These are phyloP conservation scores for Acidomyces sp. DNA, from an alignment of 495 filamentous ascomycete genomes.

Conservation along the genomic window DNA sequence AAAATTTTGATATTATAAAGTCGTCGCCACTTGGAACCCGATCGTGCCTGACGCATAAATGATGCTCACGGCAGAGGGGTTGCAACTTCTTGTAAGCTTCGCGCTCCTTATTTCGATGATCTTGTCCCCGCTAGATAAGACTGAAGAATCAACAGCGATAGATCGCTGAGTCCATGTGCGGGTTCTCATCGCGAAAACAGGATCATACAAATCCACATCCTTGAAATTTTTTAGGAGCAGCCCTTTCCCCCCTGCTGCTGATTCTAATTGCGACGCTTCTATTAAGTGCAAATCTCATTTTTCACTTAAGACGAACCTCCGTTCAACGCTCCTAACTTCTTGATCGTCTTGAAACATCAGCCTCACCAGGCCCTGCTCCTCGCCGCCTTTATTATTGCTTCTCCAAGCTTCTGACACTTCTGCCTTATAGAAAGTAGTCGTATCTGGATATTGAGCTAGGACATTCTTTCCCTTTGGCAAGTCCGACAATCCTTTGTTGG, in stretches of 20 bases:
- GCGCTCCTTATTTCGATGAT: too few species aligned
- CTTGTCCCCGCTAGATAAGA: too few species aligned
- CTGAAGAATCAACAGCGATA: too few species aligned
- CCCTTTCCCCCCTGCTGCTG: too few species aligned
- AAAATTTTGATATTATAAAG: too few species aligned
- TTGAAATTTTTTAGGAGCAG: background rate
- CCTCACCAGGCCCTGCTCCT: constrained; percentile 22
- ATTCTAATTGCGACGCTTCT: too few species aligned
- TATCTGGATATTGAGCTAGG: constrained; percentile 55
- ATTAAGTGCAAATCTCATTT: background rate
- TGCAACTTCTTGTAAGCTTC: too few species aligned
- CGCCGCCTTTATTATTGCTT: background rate
- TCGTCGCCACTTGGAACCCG: too few species aligned
- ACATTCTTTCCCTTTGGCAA: constrained; percentile 24
- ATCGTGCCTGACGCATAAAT: too few species aligned
- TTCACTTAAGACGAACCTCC: constrained; percentile 19
- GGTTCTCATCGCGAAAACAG: too few species aligned
- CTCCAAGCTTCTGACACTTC: constrained; percentile 44
- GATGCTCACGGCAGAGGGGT: too few species aligned
- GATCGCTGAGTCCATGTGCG: too few species aligned
- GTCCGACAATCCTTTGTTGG: constrained; percentile 42
- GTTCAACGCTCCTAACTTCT: constrained; percentile 27
- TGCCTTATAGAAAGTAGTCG: constrained; percentile 93
- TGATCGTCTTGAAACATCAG: constrained; percentile 33
- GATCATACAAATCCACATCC: background rate